Base-by-base conservation (phyloP, 2,329 filamentous ascomycete species). In the Aspergillus sp. region DNA sequence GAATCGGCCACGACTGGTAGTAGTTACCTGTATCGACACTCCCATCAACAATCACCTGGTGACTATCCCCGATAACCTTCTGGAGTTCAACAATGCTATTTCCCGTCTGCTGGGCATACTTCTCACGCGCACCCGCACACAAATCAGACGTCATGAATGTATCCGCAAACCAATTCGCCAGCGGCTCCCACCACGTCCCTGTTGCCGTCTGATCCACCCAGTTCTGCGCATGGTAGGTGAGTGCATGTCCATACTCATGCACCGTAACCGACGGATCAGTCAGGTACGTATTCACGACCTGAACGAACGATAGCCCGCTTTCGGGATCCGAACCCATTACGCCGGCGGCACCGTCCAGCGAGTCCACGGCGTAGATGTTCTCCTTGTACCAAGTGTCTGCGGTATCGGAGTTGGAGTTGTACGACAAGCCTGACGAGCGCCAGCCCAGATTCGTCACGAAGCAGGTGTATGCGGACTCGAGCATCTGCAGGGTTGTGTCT, bases 161-260 rank as follows among this genome's bases (percentile, higher is more conserved):
- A n/a, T 59, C 57, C 2, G 57, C 57, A n/a, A 59, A 47, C 54
- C 49, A 59, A 8, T 59, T 45, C 12, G 57, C 57, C 11, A 59
- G 15, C 3, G 57, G 48, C 24, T 59, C 57, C 57, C 57, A 59
- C 57, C 57, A 59, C 3, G 57, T 50, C 4, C 57, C 57, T 0
- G 57, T 59, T 3, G 38, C 44, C 6, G 49, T 48, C 47, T 59
- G 57, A 17, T 57, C 57, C 0, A 59, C 57, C 57, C 57, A 59
- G 45, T 26, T 59, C 8, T 45, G 44, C 12, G 26, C 48, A n/a
- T 59, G 57, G 5, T 59, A 59, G 11, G 57, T 59, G 6, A 59
- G 20, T 3, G 54, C 57, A 36, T 59, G 54, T 1, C 57, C 57
- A 39, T 59, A 59, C 24, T 59, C 54, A 24, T 59, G 57, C 1